Base-by-base conservation (phyloP, 257 asterid species). In the Salvia splendens region DNA sequence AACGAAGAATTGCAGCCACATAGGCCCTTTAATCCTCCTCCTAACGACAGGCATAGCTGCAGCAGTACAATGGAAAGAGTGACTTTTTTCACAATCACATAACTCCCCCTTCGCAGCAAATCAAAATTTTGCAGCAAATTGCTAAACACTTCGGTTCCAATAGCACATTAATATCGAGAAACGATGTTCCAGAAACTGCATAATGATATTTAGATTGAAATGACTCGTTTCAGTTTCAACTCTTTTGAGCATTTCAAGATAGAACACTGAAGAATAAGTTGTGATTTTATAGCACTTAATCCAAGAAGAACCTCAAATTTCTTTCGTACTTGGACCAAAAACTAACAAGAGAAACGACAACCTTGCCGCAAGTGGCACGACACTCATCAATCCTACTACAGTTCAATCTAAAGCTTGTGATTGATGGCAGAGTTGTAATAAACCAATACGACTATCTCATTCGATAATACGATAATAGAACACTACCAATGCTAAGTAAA, bases 1-100 rank as follows among this genome's bases (percentile, higher is more conserved):
- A 81, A 92, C 58, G 73, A 92, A 87, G 79, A 89, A 84, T 73
- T 92, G 98, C 74, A 89, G 41, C 97, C 93, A 87, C 87, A 92
- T 87, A 47, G 96, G 97, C 73, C 95, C 98, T 87, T 76, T 87
- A 70, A 89, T 75, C 87, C 87, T 68, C 77, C 77, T 87, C 76
- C 75, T 85, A 55, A 89, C 96, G 33, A 86, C 47, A 9, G 98
- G 97, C 97, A 87, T 92, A 53, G 85, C 98, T 92, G 86, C 77
- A 78, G 54, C 71, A 73, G 51, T 47, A 51, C 16, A 9, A 20
- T 43, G 9, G 30, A 64, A 28, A 14, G 40, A 60, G 61, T 53
- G 50, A 70, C 46, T 62, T 16, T 16, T 35, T 36, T 69, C 38
- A 24, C 38, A 6, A 6, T 8, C n/a, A 43, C 6, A 35, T 36